phyloP scores from a whole-genome alignment of 2,329 filamentous ascomycete genomes.

The Penicillium brasilianum region DNA sequence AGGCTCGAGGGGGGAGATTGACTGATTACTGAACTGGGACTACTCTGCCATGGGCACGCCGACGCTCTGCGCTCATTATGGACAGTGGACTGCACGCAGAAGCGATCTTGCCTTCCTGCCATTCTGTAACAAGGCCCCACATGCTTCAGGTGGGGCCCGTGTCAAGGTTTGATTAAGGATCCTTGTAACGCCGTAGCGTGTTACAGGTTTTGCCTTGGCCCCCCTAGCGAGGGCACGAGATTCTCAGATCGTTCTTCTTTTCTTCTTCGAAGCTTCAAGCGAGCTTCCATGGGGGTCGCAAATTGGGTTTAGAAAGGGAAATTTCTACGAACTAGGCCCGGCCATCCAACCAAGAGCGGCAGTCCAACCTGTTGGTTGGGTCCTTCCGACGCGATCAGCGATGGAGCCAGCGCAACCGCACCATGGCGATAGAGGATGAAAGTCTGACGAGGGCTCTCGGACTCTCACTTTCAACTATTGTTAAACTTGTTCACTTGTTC shows the following conservation, averaged over 20 bases:
- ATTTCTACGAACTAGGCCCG: constrained; percentile 20
- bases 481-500: not conserved
- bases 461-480: not conserved
- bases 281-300: constrained; percentile 22
- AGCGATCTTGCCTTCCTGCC: constrained; percentile 23
- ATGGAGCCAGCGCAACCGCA: constrained; percentile 5
- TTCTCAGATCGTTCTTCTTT: constrained; percentile 26
- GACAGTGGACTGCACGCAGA: constrained; percentile 9
- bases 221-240: constrained; percentile 26
- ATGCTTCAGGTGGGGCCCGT: not conserved
- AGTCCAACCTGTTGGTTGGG: not conserved
- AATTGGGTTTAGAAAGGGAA: constrained; percentile 17
- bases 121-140: constrained; percentile 25
- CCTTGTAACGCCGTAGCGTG: constrained; percentile 40
- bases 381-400: constrained; percentile 17
- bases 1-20: not conserved
- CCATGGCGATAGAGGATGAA: not conserved
- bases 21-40: too few relatives aligned
- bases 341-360: not conserved
- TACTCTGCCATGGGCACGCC: not conserved
- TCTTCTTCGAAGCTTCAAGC: constrained; percentile 28
- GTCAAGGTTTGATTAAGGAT: constrained; percentile 50
- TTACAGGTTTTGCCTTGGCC: constrained; percentile 36
- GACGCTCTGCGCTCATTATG: not conserved
- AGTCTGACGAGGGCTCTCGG: constrained; percentile 8